Evolutionary conservation across 2,329 filamentous ascomycete genomes (phyloP), one percentile per base, ranked within the genome.

Genomic region (Stemphylium vesicarium): DNA sequence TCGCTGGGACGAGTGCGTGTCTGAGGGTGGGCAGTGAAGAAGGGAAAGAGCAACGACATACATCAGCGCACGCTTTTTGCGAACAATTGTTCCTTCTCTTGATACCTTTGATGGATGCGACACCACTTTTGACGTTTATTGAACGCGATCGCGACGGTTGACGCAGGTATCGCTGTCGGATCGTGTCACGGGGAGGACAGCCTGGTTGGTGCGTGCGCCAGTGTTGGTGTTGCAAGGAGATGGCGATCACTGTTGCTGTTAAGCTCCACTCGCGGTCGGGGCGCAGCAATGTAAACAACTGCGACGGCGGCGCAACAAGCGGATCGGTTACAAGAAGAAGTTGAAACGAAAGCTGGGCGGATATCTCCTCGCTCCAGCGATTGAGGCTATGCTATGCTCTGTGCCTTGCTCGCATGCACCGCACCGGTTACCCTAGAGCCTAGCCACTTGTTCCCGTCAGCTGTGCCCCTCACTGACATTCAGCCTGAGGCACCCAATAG

Each of bases 31-130:
- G 44, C 55, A 53, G 61, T 37, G 56, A 48, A 56, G 56, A 56
- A 57, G 44, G 44, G 58, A 71, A 66, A 50, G 58, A 64, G 65
- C 66, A 64, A 36, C 56, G 60, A 73, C 70, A 60, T 74, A 74
- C 71, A 74, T 70, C 65, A 68, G 64, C 65, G 58, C 68, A 65
- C 64, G 48, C 53, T 59, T 40, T 62, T 52, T 57, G 60, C 60
- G 55, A 53, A 54, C 48, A 7, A 49, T 46, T 41, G 26, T 55
- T 50, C 54, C 53, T 49, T 59, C 57, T 56, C 52, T 57, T 51
- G 10, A 50, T 32, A 26, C n/a, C 43, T 44, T 39, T 43, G 20
- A 46, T 51, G 50, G 37, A 63, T 53, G 66, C 65, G 71, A 71
- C 63, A 63, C 58, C 52, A 20, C 40, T 56, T 47, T 42, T 10